Conservation (phyloP, 1,139 yeast genomes). For the Blastobotrys capitulatus region DNA sequence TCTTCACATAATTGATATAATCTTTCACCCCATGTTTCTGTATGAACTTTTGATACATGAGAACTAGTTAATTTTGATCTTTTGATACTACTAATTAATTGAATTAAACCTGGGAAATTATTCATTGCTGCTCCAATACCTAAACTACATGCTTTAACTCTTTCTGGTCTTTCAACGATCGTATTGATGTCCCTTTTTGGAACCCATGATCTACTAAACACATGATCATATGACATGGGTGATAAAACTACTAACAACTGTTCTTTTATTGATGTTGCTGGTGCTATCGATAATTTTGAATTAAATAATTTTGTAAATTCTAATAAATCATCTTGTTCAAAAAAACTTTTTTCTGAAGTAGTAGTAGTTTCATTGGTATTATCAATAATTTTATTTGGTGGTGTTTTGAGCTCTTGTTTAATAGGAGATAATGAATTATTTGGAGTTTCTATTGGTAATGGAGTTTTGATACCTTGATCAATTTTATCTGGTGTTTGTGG, state of each 20-base stretch:
- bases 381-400: not conserved
- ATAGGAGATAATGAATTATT: not conserved
- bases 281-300: constrained; percentile 5
- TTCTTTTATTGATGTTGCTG: not conserved
- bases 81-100: constrained; percentile 46
- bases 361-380: not conserved
- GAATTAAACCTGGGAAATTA: constrained; percentile 58
- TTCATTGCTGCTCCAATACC: constrained; percentile 77
- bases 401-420: not conserved
- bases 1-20: constrained; percentile 55
- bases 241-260: constrained; percentile 27
- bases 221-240: constrained; percentile 44
- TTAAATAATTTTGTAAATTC: constrained; percentile 11
- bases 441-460: not conserved
- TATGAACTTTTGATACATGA: constrained; percentile 73
- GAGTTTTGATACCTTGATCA: not conserved
- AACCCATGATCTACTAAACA: constrained; percentile 73
- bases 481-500: not conserved
- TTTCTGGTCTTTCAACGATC: constrained; percentile 80
- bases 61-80: constrained; percentile 44
- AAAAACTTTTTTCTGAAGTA: not conserved
- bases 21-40: constrained; percentile 62
- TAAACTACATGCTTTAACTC: constrained; percentile 67
- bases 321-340: constrained; percentile 4
- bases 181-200: constrained; percentile 61